Evolutionary conservation across 192 early-diverging fungal species (phyloP), one percentile per base, ranked within the genome.

Genomic region (Mortierella claussenii): DNA sequence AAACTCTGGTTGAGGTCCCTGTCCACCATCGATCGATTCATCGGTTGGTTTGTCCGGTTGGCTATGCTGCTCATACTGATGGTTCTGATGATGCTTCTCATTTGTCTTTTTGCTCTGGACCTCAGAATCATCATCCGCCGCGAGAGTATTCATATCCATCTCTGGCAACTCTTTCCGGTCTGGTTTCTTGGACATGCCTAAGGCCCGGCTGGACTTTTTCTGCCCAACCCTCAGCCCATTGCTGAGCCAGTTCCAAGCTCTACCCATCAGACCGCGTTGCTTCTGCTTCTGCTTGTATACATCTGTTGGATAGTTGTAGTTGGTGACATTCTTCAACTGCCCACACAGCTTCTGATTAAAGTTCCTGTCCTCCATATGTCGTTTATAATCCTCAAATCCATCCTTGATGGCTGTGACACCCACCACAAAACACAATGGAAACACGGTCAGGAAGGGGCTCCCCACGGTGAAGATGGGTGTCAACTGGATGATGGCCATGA

Each of bases 341-440:
- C 74, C 78, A 40, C 81, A 78, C 26, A 68, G 52, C 6, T 91
- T 86, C 44, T 89, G 84, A 80, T 99, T 98, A 57, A 92, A 95
- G 46, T 89, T 86, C 15, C 84, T 70, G 66, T 98, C 97, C 12
- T 94, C 84, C 51, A 89, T 82, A 79, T 97, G 96, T 18, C 96
- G 85, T 53, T 93, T 88, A 71, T 83, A 91, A 78, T 98, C 96
- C 81, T 97, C 96, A 45, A 94, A 82, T 6, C 80, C 95, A 70
- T 98, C 95, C 81, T 96, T 97, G 78, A 89, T 65, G 11, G 93
- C 92, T 0, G 93, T 93, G 47, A 95, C 83, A 33, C 83, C 68
- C 8, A 98, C 84, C 2, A 99, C 91, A n/a, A 93, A 80, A 36
- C 91, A 82, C 48, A 97, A 88, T 8, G 96, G 96, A 6, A 96